Evolutionary conservation across 106 monocot species (phyloP), one percentile per base, ranked within the genome.

Genomic region (Triglochin maritima): DNA sequence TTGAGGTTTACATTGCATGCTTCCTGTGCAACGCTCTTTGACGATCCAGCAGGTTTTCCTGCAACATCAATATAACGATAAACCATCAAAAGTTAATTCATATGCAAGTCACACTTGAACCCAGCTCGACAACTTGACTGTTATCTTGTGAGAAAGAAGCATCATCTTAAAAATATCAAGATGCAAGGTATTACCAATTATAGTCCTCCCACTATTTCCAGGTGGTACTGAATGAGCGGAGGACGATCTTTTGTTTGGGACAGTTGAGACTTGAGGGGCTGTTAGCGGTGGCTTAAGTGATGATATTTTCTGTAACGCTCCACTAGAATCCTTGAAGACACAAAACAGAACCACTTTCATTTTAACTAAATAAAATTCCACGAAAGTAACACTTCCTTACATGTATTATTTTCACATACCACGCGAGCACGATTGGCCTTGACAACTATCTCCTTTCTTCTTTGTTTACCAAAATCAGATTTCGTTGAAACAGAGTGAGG

Each of bases 31-130:
- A 47, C 50, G 9, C 3, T 55, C 10, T 61, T 64, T 49, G 7
- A 17, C 46, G 46, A 48, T 51, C 14, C 11, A 56, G 3, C 62
- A 63, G 51, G 62, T 13, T 54, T 72, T 14, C 46, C 72, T 73
- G 9, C 45, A 49, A 5, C 47, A 8, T 14, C 29, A 5, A 49
- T 17, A 64, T 9, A 47, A 52, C 11, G 48, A 55, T 53, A 49
- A 60, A 15, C 44, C 3, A 60, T 14, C 44, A 17, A 2, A n/a
- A 5, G n/a, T 62, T 42, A 62, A 71, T 53, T 15, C 10, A 56
- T 17, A 57, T 46, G 12, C n/a, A 0, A 57, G 44, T 49, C 48
- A 29, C 14, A 60, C 14, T 29, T 29, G 29, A 29, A 29, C 29
- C 29, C 29, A 29, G 29, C 29, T 29, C 29, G 29, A 29, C 29